These are phyloP conservation scores for Huntiella savannae DNA, from an alignment of 2,329 filamentous ascomycete genomes.

Conservation along the genomic window DNA sequence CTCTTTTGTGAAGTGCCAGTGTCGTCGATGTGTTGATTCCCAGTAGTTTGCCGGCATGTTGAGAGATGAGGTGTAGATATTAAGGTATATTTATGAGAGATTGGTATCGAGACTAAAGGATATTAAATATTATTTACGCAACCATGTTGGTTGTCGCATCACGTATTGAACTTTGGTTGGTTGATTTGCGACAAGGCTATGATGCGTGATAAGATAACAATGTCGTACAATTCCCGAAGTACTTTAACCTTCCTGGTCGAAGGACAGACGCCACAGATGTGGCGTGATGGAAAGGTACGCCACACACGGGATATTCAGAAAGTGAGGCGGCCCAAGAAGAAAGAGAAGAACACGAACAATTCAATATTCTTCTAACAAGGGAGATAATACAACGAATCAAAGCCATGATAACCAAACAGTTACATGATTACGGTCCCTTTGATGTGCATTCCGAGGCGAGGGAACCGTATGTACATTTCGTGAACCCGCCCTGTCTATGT, in stretches of 20 bases:
- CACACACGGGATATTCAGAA: too few species aligned
- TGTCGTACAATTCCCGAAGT: not conserved
- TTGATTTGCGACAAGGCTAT: conserved; percentile 1
- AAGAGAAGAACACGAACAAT: too few species aligned
- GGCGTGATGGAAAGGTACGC: not conserved
- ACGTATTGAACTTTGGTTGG: not conserved
- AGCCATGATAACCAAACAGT: too few species aligned
- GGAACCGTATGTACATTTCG: too few species aligned
- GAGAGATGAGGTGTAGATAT: not conserved
- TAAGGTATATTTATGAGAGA: not conserved
- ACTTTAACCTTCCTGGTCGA: not conserved
- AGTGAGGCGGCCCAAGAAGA: too few species aligned
- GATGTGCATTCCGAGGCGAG: too few species aligned
- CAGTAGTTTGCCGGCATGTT: conserved; percentile 89
- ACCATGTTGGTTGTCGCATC: not conserved
- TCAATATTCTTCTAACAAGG: too few species aligned
- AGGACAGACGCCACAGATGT: not conserved
- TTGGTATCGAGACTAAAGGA: not conserved
- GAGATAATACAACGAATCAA: too few species aligned
- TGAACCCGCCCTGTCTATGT: too few species aligned
- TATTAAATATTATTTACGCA: not conserved
- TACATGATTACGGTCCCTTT: too few species aligned
- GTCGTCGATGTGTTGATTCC: conserved; percentile 76
- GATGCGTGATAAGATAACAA: not conserved
- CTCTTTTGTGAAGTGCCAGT: conserved; percentile 80